Conservation (phyloP, 108 stramenopile genomes). For the Schizochytrium sp. region DNA sequence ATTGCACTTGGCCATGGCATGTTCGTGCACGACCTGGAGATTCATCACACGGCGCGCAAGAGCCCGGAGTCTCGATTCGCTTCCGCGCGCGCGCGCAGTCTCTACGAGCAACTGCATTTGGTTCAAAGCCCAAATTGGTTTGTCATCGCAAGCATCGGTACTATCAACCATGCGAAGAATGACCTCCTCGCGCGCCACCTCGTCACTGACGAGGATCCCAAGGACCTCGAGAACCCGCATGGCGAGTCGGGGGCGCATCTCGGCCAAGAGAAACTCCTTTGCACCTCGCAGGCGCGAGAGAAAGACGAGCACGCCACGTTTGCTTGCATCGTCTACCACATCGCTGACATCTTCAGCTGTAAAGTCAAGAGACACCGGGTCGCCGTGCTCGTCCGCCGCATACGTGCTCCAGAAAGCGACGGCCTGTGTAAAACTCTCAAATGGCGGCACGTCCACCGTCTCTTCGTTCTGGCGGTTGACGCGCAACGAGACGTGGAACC, state of each 20-base stretch:
- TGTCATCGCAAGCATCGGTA: not conserved
- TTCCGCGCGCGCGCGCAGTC: not conserved
- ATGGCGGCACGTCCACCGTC: not conserved
- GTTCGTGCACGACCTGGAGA: not conserved
- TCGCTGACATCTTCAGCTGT: not conserved
- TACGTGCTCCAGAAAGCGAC: not conserved
- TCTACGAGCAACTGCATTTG: not conserved
- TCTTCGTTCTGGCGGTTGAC: not conserved
- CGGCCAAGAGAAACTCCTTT: not conserved
- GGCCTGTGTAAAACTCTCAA: not conserved
- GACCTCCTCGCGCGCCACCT: not conserved
- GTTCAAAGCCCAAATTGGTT: conserved; percentile 3
- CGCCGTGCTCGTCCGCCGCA: not conserved
- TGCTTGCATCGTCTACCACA: not conserved
- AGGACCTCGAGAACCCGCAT: not conserved
- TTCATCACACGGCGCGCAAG: not conserved
- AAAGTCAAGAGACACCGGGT: not conserved
- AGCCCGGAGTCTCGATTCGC: not conserved
- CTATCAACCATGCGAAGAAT: not conserved
- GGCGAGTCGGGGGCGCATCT: not conserved
- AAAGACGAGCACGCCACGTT: conserved; percentile 5
- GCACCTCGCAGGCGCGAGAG: not conserved
- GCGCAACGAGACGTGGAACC: not conserved
- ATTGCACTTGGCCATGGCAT: not conserved
- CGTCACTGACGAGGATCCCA: not conserved